These are phyloP conservation scores for Kwoniella europaea DNA, from an alignment of 768 basidiomycete genomes.

Conservation along the genomic window DNA sequence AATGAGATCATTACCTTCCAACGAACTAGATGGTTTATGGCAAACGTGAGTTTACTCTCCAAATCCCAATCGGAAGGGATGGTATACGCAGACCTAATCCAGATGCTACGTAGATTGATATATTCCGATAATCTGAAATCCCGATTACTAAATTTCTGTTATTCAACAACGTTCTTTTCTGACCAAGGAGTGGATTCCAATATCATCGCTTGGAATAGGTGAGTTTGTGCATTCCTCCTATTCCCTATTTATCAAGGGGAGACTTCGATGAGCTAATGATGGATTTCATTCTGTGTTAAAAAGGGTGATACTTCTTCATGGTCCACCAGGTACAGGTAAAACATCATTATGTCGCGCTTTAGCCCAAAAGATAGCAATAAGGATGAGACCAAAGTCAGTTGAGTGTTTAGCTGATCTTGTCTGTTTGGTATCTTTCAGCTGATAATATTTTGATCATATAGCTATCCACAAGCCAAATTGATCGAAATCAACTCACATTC, in stretches of 20 bases:
- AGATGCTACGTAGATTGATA: slow-evolving; percentile 65
- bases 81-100: neutral
- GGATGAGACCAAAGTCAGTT: slow-evolving; percentile 77
- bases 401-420: neutral
- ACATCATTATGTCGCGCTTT: slow-evolving; percentile 92
- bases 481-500: slow-evolving; percentile 99
- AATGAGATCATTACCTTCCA: slow-evolving; percentile 84
- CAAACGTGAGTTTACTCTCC: slow-evolving; percentile 55
- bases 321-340: slow-evolving; percentile 97
- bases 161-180: slow-evolving; percentile 89
- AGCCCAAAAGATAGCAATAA: slow-evolving; percentile 91
- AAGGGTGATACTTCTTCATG: slow-evolving; percentile 85
- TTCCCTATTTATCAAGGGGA: too few relatives aligned
- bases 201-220: slow-evolving; percentile 91
- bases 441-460: slow-evolving; percentile 51
- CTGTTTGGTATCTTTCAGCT: neutral
- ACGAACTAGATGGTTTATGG: slow-evolving; percentile 89
- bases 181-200: slow-evolving; percentile 69
- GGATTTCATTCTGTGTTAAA: too few relatives aligned
- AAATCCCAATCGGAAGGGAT: neutral
- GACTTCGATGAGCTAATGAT: slow-evolving; percentile 11
- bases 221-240: slow-evolving; percentile 1
- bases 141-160: slow-evolving; percentile 88
- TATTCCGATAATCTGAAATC: slow-evolving; percentile 82
- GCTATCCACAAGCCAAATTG: slow-evolving; percentile 82